Base-by-base conservation (phyloP, 768 basidiomycete genomes). In the Suillus subaureus region DNA sequence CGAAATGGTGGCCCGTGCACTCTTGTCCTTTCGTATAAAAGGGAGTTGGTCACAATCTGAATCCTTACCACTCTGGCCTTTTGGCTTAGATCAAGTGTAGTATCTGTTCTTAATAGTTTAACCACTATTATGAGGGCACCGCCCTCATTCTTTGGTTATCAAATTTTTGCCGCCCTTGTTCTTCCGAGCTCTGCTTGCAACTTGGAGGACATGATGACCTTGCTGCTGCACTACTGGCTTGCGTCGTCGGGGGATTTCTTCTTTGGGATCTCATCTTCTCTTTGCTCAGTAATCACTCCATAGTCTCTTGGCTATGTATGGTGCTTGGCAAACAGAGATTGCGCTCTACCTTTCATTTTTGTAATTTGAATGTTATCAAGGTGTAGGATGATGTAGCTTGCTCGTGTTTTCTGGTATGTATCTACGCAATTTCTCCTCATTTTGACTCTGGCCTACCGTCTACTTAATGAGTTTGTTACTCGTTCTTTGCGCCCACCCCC, bases 101-200 rank as follows among this genome's bases (percentile, higher is more conserved):
- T 81, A 81, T 81, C 91, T 93, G 91, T 92, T 92, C 90, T 92
- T 90, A 88, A 88, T 87, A 87, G 86, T 87, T 87, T 87, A 87
- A 88, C 81, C 80, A 79, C 81, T 82, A 80, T 82, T 81, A 82
- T 80, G 79, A 73, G 70, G 76, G 78, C 81, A 82, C 78, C 77
- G 81, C 79, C 43, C 43, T 45, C 43, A 45, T 45, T 45, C 43
- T 45, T 45, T 82, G 80, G 81, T 83, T 82, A 82, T 81, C 80
- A 81, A 76, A 82, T 82, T 83, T 82, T 82, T 82, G 81, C 77
- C 79, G 79, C 81, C 81, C 82, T 80, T 79, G 83, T 69, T 43
- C 13, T 6, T 73, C 74, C 47, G 78, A 74, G 78, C 80, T 80
- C 79, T 80, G 79, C 79, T 80, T 80, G 79, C 80, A 80, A 74